Conservation (phyloP, 306 rosid species). For the Leucaena leucocephala region DNA sequence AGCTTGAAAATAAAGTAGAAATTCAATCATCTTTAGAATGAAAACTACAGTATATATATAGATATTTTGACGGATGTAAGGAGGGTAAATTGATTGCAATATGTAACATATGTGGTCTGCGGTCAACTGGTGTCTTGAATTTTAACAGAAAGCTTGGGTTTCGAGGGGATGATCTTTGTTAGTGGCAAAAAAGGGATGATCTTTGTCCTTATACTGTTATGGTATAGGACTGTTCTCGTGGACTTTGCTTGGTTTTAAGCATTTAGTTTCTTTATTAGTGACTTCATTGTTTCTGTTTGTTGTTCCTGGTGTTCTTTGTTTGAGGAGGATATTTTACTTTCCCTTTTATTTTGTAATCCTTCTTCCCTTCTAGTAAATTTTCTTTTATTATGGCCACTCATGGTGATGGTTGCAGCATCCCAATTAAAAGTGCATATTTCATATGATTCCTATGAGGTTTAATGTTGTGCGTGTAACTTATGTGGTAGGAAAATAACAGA, state of each 20-base stretch:
- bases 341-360: background rate
- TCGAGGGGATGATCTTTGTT: background rate
- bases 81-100: background rate
- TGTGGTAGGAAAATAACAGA: background rate
- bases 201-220: background rate
- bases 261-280: background rate
- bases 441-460: conserved; percentile 4
- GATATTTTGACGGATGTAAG: background rate
- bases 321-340: background rate
- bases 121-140: background rate
- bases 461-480: background rate
- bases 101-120: background rate
- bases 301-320: background rate
- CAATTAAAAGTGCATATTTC: background rate
- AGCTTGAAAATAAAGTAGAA: background rate
- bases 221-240: background rate
- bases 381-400: background rate
- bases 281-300: background rate
- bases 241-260: background rate
- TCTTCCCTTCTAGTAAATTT: background rate
- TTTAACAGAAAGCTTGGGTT: background rate
- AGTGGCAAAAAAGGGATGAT: background rate
- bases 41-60: background rate
- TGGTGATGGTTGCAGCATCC: conserved; percentile 24
- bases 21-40: background rate